Evolutionary conservation across 495 filamentous ascomycete genomes (phyloP), one percentile per base, ranked within the genome.

Genomic region (Xylaria scruposa): DNA sequence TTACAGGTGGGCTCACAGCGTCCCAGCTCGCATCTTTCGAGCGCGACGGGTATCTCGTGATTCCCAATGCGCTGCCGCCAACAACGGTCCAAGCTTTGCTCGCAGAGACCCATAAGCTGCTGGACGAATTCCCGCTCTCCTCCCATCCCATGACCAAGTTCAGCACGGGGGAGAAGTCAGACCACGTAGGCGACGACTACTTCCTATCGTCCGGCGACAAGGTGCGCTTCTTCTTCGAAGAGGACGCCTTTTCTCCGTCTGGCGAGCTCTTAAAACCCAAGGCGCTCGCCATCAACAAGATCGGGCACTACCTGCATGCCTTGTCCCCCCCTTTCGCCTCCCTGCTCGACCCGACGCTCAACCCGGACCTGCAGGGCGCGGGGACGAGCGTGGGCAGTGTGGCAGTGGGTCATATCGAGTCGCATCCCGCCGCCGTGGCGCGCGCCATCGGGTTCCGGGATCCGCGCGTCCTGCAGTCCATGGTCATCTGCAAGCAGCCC

Each of bases 401-500:
- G 1, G 61, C 51, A 2, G 72, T 46, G 17, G 75, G 68, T 1
- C 66, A 44, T 10, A 71, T 73, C 17, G 71, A 77, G 10, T 79
- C 76, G 56, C 78, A 78, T 51, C 81, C 84, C 0, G 89, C 89
- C 1, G 86, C 85, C 17, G 90, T 99, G 31, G 94, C 95, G 8
- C 81, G 81, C 19, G 86, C 85, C 1, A 82, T 99, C 15, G 90
- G 91, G 1, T 97, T 97, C 81, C 70, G 67, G 0, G 91, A 96
- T 76, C 94, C 96, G 0, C 72, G 83, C 24, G 83, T 81, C 65
- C 84, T 99, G 70, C 96, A 99, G 84, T 94, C 91, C 75, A 99
- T 99, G 96, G 87, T 98, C 9, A 99, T 99, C 73, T 97, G 93
- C 87, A 99, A 99, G 79, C 96, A 98, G 81, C 95, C 96, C 9